These are phyloP conservation scores for Lyophyllum decastes DNA, from an alignment of 768 basidiomycete species.

Conservation along the genomic window DNA sequence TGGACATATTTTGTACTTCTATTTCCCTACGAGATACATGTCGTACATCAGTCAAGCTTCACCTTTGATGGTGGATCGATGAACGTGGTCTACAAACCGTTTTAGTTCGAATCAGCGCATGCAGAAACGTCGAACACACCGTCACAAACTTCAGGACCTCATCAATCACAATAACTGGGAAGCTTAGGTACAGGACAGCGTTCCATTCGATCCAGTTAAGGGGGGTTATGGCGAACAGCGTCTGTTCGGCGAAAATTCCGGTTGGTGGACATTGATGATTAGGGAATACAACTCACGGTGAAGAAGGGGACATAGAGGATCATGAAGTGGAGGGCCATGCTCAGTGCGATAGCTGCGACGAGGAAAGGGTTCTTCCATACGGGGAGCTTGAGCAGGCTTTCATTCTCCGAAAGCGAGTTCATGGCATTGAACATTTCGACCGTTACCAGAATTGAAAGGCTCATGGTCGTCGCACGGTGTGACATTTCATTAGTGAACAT, in stretches of 20 bases:
- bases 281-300: conserved; percentile 55
- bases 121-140: conserved; percentile 40
- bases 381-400: conserved; percentile 85
- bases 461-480: conserved; percentile 91
- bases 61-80: conserved; percentile 58
- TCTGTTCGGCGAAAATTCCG: conserved; percentile 36
- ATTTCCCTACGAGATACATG: conserved; percentile 15
- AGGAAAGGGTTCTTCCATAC: conserved; percentile 96
- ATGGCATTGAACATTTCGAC: conserved; percentile 98
- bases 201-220: conserved; percentile 96
- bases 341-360: conserved; percentile 83
- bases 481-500: conserved; percentile 94
- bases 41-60: conserved; percentile 42
- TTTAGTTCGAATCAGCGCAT: neutral
- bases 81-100: conserved; percentile 46
- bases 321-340: conserved; percentile 91
- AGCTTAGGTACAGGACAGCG: conserved; percentile 85
- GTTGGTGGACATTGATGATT: neutral
- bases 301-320: conserved; percentile 98
- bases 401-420: conserved; percentile 98
- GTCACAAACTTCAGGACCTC: conserved; percentile 86
- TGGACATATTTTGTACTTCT: neutral
- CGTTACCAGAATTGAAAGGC: conserved; percentile 92
- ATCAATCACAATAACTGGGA: conserved; percentile 87
- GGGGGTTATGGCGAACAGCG: conserved; percentile 88